A percentile compares a stretch with the other conserved stretches of the same genome.
These are phyloP conservation scores for Ensete glaucum DNA, from an alignment of 176 grass and related monocot genomes.

Conservation along the genomic window DNA sequence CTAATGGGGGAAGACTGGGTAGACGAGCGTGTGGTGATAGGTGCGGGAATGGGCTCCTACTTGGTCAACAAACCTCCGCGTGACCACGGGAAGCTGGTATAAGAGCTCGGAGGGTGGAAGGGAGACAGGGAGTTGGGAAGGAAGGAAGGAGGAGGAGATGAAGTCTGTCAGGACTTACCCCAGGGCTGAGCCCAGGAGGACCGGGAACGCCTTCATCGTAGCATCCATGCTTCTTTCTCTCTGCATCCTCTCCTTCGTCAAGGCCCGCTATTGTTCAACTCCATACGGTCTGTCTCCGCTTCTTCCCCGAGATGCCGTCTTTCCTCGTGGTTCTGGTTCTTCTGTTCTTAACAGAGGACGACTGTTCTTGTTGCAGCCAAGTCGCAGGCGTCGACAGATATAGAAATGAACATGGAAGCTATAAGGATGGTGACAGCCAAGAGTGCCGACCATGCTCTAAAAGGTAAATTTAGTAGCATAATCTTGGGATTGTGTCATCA, in stretches of 20 bases:
- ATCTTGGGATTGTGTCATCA: background rate
- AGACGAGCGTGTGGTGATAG: background rate
- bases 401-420: background rate
- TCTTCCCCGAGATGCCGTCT: background rate
- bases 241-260: conserved; percentile 37
- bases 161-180: conserved; percentile 21
- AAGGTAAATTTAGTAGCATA: background rate
- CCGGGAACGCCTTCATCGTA: conserved; percentile 35
- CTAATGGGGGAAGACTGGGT: background rate
- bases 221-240: conserved; percentile 38
- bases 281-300: background rate
- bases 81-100: background rate
- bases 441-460: background rate
- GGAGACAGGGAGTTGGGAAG: background rate
- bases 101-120: conserved; percentile 5
- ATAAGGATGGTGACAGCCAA: background rate
- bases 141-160: conserved; percentile 14
- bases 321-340: background rate
- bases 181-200: conserved; percentile 29
- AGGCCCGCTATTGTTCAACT: conserved; percentile 21
- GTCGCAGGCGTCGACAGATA: background rate
- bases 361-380: background rate
- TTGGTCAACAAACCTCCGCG: background rate
- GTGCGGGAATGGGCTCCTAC: background rate
- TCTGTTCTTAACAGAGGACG: background rate